phyloP scores from a whole-genome alignment of 176 grass and related monocot genomes.

The Aegilops tauschii region DNA sequence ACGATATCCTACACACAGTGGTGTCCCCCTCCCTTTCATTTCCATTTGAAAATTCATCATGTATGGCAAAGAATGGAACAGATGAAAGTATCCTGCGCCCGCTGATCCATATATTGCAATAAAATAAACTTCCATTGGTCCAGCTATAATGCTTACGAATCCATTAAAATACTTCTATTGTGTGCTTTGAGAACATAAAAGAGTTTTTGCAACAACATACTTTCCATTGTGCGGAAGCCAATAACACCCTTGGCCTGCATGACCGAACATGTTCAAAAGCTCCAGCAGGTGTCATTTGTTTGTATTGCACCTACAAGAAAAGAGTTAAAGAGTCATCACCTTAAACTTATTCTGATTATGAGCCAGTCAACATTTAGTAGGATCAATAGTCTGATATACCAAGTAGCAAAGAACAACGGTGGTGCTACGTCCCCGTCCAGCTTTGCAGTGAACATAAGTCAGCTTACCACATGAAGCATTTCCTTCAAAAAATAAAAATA shows the following conservation, averaged over 20 bases:
- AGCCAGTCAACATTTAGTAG: background rate
- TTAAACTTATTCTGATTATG: background rate
- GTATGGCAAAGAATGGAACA: background rate
- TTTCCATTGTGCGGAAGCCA: conserved; percentile 79
- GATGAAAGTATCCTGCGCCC: background rate
- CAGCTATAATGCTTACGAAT: background rate
- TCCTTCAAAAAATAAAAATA: conserved; percentile 40
- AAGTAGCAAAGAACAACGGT: conserved; percentile 98
- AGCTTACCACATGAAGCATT: conserved; percentile 60
- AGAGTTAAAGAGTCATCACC: background rate
- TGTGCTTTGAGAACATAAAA: conserved; percentile 7
- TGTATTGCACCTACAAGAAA: conserved; percentile 75
- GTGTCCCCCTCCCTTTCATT: background rate
- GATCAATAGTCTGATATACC: conserved; percentile 39
- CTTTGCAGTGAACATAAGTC: conserved; percentile 99
- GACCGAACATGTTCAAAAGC: conserved; percentile 86
- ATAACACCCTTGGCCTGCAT: conserved; percentile 74
- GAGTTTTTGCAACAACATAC: conserved; percentile 35
- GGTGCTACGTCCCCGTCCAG: conserved; percentile 93
- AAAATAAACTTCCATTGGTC: background rate
- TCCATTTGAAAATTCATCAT: background rate
- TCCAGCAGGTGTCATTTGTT: conserved; percentile 67
- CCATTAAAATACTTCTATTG: background rate
- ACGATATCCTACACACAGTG: too few species aligned
- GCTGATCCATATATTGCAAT: background rate